phyloP scores from a whole-genome alignment of 2,329 filamentous ascomycete species.

The Penicillium psychrosexuale region DNA sequence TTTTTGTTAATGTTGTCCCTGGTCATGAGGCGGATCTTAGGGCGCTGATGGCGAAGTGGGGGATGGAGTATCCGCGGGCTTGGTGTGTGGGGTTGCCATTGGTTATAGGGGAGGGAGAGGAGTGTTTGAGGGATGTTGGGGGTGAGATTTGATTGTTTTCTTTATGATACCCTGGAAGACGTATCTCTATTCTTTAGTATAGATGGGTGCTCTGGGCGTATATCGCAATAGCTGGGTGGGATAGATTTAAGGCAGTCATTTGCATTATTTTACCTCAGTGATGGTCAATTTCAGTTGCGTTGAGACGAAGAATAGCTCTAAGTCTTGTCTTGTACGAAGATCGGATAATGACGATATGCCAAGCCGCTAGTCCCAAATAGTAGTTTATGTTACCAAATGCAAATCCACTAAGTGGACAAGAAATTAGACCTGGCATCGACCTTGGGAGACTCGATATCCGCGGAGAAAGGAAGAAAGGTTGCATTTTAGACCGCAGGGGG shows the following conservation, averaged over 20 bases:
- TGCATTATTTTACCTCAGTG: not conserved
- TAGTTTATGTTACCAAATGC: conserved; percentile 38
- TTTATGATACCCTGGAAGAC: not conserved
- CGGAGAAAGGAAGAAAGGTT: conserved; percentile 12
- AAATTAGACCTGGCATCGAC: not conserved
- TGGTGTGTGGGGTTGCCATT: conserved; percentile 23
- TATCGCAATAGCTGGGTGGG: not conserved
- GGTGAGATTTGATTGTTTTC: conserved; percentile 1
- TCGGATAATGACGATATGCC: conserved; percentile 7
- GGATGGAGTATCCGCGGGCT: conserved; percentile 29
- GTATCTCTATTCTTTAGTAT: not conserved
- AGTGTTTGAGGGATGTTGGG: conserved; percentile 15
- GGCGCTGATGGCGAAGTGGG: conserved; percentile 32
- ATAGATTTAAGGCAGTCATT: not conserved
- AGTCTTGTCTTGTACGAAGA: not conserved
- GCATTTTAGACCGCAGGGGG: conserved; percentile 3
- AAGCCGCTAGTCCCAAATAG: conserved; percentile 26
- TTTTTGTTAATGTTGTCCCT: conserved; percentile 40
- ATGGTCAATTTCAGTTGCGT: not conserved
- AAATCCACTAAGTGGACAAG: conserved; percentile 33
- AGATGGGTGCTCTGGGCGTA: not conserved
- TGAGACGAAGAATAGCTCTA: not conserved
- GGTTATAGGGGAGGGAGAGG: conserved; percentile 7
- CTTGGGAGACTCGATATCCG: conserved; percentile 4
- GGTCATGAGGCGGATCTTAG: conserved; percentile 32